These are phyloP conservation scores for Chaetomium globosum DNA, from an alignment of 2,329 filamentous ascomycete genomes.

Conservation along the genomic window DNA sequence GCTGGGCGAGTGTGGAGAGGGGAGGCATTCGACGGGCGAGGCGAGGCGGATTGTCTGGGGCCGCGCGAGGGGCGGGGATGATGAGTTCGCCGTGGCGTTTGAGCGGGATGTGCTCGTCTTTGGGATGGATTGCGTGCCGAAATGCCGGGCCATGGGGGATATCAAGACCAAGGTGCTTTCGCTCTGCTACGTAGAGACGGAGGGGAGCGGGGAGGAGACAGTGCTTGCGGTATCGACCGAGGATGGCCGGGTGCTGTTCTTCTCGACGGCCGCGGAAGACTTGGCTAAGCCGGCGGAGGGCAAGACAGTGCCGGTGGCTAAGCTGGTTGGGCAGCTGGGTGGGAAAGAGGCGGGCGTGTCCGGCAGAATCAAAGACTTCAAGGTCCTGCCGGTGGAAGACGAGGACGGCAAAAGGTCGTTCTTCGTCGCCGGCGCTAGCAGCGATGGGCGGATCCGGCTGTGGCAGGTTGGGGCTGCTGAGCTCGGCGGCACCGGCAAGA, in stretches of 20 bases:
- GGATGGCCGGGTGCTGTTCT: slow-evolving; percentile 84
- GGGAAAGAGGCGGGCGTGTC: slow-evolving; percentile 68
- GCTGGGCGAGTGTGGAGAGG: slow-evolving; percentile 74
- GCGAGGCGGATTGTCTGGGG: slow-evolving; percentile 83
- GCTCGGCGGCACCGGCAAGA: slow-evolving; percentile 40
- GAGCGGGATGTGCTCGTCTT: slow-evolving; percentile 84
- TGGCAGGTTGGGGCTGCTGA: slow-evolving; percentile 64
- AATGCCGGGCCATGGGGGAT: slow-evolving; percentile 69
- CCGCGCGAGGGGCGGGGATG: slow-evolving; percentile 64
- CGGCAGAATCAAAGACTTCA: slow-evolving; percentile 86
- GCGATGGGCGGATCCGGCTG: slow-evolving; percentile 80
- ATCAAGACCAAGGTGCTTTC: slow-evolving; percentile 81
- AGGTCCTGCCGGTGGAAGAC: slow-evolving; percentile 56
- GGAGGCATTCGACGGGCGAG: slow-evolving; percentile 76
- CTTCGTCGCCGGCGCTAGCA: slow-evolving; percentile 73
- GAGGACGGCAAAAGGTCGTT: slow-evolving; percentile 48
- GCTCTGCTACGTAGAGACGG: slow-evolving; percentile 67
- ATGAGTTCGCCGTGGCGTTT: slow-evolving; percentile 88
- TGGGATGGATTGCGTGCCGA: slow-evolving; percentile 82
- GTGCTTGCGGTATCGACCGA: slow-evolving; percentile 82
- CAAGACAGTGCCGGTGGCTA: slow-evolving; percentile 57
- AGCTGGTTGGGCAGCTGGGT: slow-evolving; percentile 75
- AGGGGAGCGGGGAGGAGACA: slow-evolving; percentile 50
- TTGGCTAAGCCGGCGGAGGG: slow-evolving; percentile 29
- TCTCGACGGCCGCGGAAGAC: slow-evolving; percentile 62